Base-by-base conservation (phyloP, 2,329 filamentous ascomycete genomes). In the Mycosphaerella sp. region DNA sequence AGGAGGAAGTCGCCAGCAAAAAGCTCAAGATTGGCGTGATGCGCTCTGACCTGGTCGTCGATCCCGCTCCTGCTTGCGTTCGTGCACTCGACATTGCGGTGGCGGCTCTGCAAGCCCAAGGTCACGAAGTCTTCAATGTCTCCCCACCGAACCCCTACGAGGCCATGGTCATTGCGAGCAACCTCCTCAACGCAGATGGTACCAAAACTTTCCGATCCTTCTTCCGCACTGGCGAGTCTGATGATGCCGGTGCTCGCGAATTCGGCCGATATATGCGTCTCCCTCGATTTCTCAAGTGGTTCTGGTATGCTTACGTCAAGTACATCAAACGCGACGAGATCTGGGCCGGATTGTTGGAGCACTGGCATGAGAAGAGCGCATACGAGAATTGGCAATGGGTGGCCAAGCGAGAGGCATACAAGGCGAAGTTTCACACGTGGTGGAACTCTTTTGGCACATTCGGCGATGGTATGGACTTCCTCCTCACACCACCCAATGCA, bases 291-390 rank as follows among this genome's bases (percentile, higher is more conserved):
- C 66, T 95, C 62, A 89, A 89, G 68, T 95, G 86, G 69, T 65
- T 93, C n/a, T 89, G 95, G 74, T 93, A 90, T 68, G 80, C 90
- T 5, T 96, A 87, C 80, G 85, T 93, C n/a, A 86, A 85, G 65
- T 95, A 95, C 69, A 75, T 96, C 58, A 81, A 83, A 51, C 74
- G 83, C 9, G 90, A 96, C 68, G 69, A 75, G 1, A 72, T 91
- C 46, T 95, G 89, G 87, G 89, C 90, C 0, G 85, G 83, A 0
- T 72, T 96, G 5, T 73, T 96, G 45, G 78, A 79, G 42, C 77
- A 85, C 63, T 95, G 88, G 81, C 79, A 83, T 49, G 79, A 81
- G 51, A 90, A 91, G 73, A 83, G 79, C 9, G 85, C 86, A 1
- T 82, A 80, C 57, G 84, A 95, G 71, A 85, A 92, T 67, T 96